Evolutionary conservation across 495 filamentous ascomycete species (phyloP).

Genomic region (Daldinia loculata): DNA sequence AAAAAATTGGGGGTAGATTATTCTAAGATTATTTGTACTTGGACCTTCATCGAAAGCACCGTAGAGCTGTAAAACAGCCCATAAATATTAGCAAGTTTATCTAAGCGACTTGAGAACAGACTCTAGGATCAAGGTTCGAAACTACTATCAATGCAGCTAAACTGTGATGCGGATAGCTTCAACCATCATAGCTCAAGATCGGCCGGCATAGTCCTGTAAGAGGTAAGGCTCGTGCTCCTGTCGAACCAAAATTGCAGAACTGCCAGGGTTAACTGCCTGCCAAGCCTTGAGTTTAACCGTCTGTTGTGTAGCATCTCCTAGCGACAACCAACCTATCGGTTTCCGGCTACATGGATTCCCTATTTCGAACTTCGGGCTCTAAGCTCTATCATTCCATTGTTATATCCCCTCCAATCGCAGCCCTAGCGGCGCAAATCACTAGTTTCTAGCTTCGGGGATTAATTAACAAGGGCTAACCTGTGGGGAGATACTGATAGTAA

Average conservation of each 20-base stretch:
- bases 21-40: not conserved
- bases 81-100: conserved; percentile 2
- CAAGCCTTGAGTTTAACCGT: conserved; percentile 28
- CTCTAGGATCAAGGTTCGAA: conserved; percentile 20
- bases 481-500: conserved; percentile 12
- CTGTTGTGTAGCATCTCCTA: conserved; percentile 16
- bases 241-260: conserved; percentile 8
- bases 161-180: conserved; percentile 31
- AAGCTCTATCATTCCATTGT: conserved; percentile 9
- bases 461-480: conserved; percentile 19
- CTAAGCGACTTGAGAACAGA: conserved; percentile 13
- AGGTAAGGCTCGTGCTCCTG: conserved; percentile 14
- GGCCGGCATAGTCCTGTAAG: conserved; percentile 14
- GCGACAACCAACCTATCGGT: conserved; percentile 22
- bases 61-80: not conserved
- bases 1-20: not conserved
- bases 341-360: conserved; percentile 25
- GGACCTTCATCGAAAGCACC: not conserved
- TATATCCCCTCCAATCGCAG: conserved; percentile 28
- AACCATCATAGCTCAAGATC: conserved; percentile 17
- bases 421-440: not conserved
- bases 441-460: conserved; percentile 22
- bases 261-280: conserved; percentile 18
- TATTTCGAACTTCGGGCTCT: conserved; percentile 10
- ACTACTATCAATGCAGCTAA: conserved; percentile 24